Evolutionary conservation across 1,139 yeast genomes (phyloP).

Genomic region (Debaryomyces subglobosus): DNA sequence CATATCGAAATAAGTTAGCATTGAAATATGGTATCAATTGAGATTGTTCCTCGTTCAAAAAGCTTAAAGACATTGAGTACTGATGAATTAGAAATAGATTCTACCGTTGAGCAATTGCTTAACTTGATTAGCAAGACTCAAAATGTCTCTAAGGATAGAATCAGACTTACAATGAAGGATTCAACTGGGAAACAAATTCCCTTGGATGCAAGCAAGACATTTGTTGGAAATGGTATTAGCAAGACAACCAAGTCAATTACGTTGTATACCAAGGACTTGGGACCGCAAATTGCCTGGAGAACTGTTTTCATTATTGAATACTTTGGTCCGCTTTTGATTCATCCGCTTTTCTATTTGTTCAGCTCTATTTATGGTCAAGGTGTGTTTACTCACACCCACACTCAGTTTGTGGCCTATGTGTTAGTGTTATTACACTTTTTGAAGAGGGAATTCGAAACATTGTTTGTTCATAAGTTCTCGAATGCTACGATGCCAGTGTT

Average conservation of each 20-base stretch:
- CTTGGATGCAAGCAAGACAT: slow-evolving; percentile 33
- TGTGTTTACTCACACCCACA: slow-evolving; percentile 28
- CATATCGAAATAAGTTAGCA: background rate
- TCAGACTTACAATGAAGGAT: slow-evolving; percentile 40
- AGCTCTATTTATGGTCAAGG: slow-evolving; percentile 21
- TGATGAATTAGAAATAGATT: slow-evolving; percentile 35
- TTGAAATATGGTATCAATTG: slow-evolving; percentile 37
- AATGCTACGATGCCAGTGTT: slow-evolving; percentile 89
- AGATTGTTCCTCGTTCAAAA: slow-evolving; percentile 55
- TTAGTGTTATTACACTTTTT: slow-evolving; percentile 73
- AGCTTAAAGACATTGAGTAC: slow-evolving; percentile 44
- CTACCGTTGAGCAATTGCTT: slow-evolving; percentile 36
- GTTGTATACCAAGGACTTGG: slow-evolving; percentile 77
- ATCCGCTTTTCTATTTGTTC: slow-evolving; percentile 63
- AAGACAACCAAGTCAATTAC: slow-evolving; percentile 30
- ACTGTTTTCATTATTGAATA: slow-evolving; percentile 86
- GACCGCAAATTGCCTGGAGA: slow-evolving; percentile 92
- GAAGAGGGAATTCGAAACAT: slow-evolving; percentile 87
- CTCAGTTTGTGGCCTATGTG: slow-evolving; percentile 56
- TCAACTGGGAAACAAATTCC: slow-evolving; percentile 37
- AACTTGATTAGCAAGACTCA: slow-evolving; percentile 47
- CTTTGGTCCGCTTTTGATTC: slow-evolving; percentile 83
- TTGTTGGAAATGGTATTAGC: slow-evolving; percentile 35
- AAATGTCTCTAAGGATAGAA: slow-evolving; percentile 41
- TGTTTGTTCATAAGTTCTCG: slow-evolving; percentile 82